Percentiles rank a stretch among this genome's conserved stretches.
Evolutionary conservation across 2,329 filamentous ascomycete species (phyloP).

Genomic region (Amphichorda felina): DNA sequence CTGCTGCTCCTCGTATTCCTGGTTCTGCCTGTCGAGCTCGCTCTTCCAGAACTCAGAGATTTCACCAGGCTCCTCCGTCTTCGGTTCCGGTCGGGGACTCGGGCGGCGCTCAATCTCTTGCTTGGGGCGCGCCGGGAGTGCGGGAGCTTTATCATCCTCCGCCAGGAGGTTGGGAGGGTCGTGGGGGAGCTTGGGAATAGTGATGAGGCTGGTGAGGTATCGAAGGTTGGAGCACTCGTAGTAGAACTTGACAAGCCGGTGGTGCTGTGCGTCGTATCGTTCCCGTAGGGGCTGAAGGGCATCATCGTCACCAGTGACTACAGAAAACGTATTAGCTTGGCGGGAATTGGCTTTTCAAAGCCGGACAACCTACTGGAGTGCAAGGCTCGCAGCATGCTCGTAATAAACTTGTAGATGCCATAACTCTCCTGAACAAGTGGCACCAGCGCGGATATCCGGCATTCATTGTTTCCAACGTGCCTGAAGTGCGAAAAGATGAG

Average conservation of each 20-base stretch:
- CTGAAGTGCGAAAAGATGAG: constrained; percentile 96
- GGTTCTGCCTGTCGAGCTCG: constrained; percentile 81
- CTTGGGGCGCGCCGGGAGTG: constrained; percentile 70
- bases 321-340: not conserved
- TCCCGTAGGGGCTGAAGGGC: constrained; percentile 78
- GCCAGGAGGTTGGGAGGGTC: constrained; percentile 82
- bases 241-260: constrained; percentile 94
- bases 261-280: constrained; percentile 91
- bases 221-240: constrained; percentile 97
- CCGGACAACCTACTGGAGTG: constrained; percentile 62
- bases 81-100: constrained; percentile 55
- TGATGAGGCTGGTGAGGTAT: constrained; percentile 92
- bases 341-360: not conserved
- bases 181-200: constrained; percentile 88
- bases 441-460: constrained; percentile 85
- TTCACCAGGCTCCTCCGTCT: constrained; percentile 75
- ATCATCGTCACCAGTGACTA: constrained; percentile 63
- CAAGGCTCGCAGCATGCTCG: constrained; percentile 98
- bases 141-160: constrained; percentile 75
- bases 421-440: constrained; percentile 95
- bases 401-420: constrained; percentile 99
- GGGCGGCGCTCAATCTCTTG: constrained; percentile 59
- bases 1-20: constrained; percentile 93
- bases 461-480: constrained; percentile 86
- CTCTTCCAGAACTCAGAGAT: constrained; percentile 98